Base-by-base conservation (phyloP, 2,329 filamentous ascomycete species). In the Aspergillus ibericus region DNA sequence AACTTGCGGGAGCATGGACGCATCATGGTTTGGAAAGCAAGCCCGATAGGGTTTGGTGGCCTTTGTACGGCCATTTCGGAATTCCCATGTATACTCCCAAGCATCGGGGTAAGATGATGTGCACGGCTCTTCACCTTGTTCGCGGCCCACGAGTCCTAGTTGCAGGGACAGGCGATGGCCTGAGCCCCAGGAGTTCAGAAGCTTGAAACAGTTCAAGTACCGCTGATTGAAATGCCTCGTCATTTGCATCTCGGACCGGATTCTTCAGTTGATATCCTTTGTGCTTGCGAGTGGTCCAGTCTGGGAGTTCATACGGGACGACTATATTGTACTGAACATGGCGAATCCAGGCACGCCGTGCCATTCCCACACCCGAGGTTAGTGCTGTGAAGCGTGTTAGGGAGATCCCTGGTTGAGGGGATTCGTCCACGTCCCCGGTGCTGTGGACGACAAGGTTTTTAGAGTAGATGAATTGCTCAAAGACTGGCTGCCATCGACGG, bases 41-140 rank as follows among this genome's bases (percentile, higher is more conserved):
- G 60, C 62, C n/a, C 62, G 51, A 16, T 64, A 66, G 12, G 59
- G 59, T 42, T 48, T 46, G 10, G 59, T 44, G 18, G 52, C 18
- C 22, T 20, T 48, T 35, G 38, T 22, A 16, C 49, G 48, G 1
- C 42, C 42, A 27, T 46, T 25, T 3, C 15, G 5, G 12, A 46
- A 46, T 12, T 46, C 42, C 42, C 42, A 46, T 13, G 20, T 22
- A n/a, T 25, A 46, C 22, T 46, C 42, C 20, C 22, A 22, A 15
- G 42, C 42, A 29, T 46, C 42, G 15, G 12, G n/a, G 13, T 25
- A 46, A 3, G 22, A 46, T 29, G 22, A 46, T 29, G 59, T 61
- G 13, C 38, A 47, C 29, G 62, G 62, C 36, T 63, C 63, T 32
- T 46, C 38, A 16, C 22, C 42, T 5, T 16, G 13, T 25, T 56